phyloP scores from a whole-genome alignment of 306 rosid genomes.

The Rubus parviflorus region DNA sequence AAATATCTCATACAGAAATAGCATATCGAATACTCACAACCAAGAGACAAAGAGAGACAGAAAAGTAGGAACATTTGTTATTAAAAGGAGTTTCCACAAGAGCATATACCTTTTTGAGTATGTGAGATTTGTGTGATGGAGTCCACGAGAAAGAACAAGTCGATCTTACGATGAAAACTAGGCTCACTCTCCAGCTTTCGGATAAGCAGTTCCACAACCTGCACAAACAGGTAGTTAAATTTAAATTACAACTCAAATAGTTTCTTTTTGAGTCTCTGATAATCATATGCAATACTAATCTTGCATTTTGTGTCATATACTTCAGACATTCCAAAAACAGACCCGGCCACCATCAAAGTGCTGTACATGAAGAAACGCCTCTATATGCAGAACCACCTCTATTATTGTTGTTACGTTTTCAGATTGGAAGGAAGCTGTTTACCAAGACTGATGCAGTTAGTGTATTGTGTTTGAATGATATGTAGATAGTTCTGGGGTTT shows the following conservation, averaged over 20 bases:
- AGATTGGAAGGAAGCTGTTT: too few species aligned
- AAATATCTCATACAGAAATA: neutral
- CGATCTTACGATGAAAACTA: constrained; percentile 90
- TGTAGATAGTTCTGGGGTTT: too few species aligned
- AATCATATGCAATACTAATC: neutral
- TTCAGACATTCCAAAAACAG: neutral
- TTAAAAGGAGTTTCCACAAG: neutral
- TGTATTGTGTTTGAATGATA: too few species aligned
- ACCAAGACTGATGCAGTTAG: too few species aligned
- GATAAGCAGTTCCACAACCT: constrained; percentile 99
- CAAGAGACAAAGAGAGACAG: neutral
- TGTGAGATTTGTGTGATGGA: constrained; percentile 97
- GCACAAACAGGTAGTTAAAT: constrained; percentile 30
- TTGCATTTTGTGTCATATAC: neutral
- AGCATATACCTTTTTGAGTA: constrained; percentile 70
- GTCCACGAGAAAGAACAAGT: constrained; percentile 96
- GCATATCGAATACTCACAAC: neutral
- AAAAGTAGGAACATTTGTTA: neutral
- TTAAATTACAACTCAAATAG: constrained; percentile 23
- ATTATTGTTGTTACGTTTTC: too few species aligned
- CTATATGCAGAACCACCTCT: too few species aligned
- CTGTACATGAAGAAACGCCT: too few species aligned
- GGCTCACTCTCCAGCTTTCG: constrained; percentile 89
- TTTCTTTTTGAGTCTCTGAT: neutral
- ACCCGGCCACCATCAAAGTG: neutral